Base-by-base conservation (phyloP, 1,284 basidiomycete genomes). In the Rhodotorula sp. region DNA sequence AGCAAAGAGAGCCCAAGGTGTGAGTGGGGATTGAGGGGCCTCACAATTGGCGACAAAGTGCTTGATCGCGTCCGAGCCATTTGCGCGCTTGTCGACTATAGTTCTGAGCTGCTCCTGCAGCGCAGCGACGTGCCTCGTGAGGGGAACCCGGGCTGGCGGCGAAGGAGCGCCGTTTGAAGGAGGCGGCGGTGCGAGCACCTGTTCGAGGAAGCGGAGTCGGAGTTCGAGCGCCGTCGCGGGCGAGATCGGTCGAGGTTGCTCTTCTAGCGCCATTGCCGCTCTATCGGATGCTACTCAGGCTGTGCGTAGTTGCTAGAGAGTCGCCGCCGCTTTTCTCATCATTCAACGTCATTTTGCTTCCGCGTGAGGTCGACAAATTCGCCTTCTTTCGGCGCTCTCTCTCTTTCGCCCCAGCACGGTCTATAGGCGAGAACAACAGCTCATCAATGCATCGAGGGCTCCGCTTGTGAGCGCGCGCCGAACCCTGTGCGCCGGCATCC, bases 171-270 rank as follows among this genome's bases (percentile, higher is more conserved):
- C 21, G 28, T 34, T 23, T 21, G 72, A 28, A 1, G 62, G n/a
- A 1, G 62, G n/a, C 23, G 56, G 23, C 28, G 50, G 55, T 57
- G 47, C n/a, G 62, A 75, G 63, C 48, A 79, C 70, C 19, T 70
- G 64, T 59, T 79, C 78, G 66, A 79, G 74, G 58, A 78, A 75
- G 34, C 77, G 69, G 43, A 79, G 64, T 26, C 78, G 75, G 8
- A 79, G 69, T 45, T 77, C 75, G 50, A 79, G 67, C 2, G 78
- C 72, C n/a, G 78, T 70, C 0, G 48, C 15, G 0, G 71, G 68
- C 2, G 72, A 66, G 47, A 71, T 38, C 1, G 21, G 10, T 12
- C 6, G 56, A 8, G 68, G 34, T 43, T 18, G 16, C 5, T n/a
- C 26, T 16, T 28, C 49, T 48, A n/a, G 1, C 23, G 15, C 3